Base-by-base conservation (phyloP, 108 stramenopile species). In the Pseudonitzschia delicatissima region DNA sequence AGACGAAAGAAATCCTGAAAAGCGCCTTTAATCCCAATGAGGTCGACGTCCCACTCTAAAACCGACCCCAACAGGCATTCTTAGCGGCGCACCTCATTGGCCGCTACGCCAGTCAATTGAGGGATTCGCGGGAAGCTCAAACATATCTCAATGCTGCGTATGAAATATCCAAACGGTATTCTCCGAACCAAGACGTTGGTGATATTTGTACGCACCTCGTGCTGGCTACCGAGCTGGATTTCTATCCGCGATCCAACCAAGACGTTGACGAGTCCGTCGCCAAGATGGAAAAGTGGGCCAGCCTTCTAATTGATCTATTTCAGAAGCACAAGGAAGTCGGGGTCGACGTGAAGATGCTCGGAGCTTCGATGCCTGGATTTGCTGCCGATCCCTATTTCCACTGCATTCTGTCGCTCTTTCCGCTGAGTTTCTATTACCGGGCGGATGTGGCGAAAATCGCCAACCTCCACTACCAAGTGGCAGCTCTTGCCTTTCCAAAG, bases 361-460 rank as follows among this genome's bases (percentile, higher is more conserved):
- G 29, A 8, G 5, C 28, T 0, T 9, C 23, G 2, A 33, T 71
- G 5, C 44, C 40, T 34, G 53, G 53, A 7, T 31, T 51, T 21
- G n/a, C 7, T 3, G 18, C 8, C 2, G 62, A 71, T 42, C 70
- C 70, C 7, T 71, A 64, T 32, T 4, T 63, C 5, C 51, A 53
- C 35, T 71, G 70, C 23, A 13, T 64, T 11, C 29, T 44, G 36
- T 15, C 45, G 9, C 21, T 77, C 26, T 77, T 77, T 45, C 27
- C 11, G 13, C 50, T 77, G 23, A 67, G 65, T 25, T 77, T 77
- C 29, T 52, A 72, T 52, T 68, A 77, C 37, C 65, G 71, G 21
- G 76, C 71, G 11, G 62, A 77, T 62, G 61, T 68, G 8, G 61
- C 66, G 17, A 26, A 33, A 12, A 47, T 55, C 26, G 71, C 76